Conservation (phyloP, 371 early-diverging fungal species). For the Circinella minor region DNA sequence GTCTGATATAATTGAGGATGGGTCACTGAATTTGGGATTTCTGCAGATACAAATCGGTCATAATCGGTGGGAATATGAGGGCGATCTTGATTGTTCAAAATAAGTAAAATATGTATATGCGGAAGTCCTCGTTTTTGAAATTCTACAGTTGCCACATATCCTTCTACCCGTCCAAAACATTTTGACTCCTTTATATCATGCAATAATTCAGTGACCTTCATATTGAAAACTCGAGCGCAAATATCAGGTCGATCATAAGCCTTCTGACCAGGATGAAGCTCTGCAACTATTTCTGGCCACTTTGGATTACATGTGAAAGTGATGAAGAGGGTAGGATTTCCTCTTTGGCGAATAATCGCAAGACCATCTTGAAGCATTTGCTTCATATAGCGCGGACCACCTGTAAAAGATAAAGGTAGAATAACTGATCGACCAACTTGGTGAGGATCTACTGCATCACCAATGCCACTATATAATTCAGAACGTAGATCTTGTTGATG, state of each 20-base stretch:
- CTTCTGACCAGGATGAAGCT: not conserved
- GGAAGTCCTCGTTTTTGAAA: conserved; percentile 41
- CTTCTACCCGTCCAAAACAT: conserved; percentile 27
- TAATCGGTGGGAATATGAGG: too few relatives aligned
- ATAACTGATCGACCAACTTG: not conserved
- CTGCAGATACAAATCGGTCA: too few relatives aligned
- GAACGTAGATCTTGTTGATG: not conserved
- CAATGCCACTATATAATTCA: not conserved
- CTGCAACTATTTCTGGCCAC: not conserved
- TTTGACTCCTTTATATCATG: conserved; percentile 23
- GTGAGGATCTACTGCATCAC: not conserved
- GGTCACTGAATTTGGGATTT: too few relatives aligned
- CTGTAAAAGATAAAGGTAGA: not conserved
- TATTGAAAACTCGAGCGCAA: not conserved
- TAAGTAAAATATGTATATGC: conserved; percentile 34
- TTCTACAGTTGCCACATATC: conserved; percentile 7
- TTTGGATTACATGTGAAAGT: not conserved
- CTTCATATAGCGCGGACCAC: not conserved
- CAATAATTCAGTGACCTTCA: conserved; percentile 11
- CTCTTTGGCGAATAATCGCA: conserved; percentile 1
- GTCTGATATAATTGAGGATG: too few relatives aligned
- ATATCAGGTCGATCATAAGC: conserved; percentile 9
- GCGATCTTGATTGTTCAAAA: conserved; percentile 13
- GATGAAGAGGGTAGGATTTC: not conserved
- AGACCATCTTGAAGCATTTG: conserved; percentile 5